Evolutionary conservation across 2,329 filamentous ascomycete species (phyloP), one percentile per base, ranked within the genome.

Genomic region (Grosmannia serpens): DNA sequence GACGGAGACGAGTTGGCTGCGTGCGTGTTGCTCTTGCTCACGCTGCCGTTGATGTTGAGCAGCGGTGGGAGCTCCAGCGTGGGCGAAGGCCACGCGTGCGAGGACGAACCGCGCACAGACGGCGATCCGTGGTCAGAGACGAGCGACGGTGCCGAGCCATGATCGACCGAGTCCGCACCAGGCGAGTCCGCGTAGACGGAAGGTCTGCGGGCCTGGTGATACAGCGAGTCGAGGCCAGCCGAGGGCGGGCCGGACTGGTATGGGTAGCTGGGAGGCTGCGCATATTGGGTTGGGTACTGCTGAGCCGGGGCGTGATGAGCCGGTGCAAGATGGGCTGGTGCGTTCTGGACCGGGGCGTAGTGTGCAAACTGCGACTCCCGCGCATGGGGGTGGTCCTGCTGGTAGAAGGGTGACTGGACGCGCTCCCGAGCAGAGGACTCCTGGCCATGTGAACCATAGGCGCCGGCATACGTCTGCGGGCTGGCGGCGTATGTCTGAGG

Each of bases 71-170:
- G 67, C 58, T 75, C 73, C 46, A 76, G 67, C 1, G 73, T 72
- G 13, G 59, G 59, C n/a, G 61, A 57, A 1, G 70, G 66, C 10
- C 71, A 69, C 58, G 66, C 56, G 64, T 47, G 70, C 68, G 55
- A 71, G 59, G 62, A 67, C 73, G 65, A 59, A 44, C 62, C 67
- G 67, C 73, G 66, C 20, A 83, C 81, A 13, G 84, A 86, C 33
- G 78, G 78, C 4, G 84, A 86, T 62, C 80, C 79, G 31, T 76
- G 75, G 68, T 94, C 89, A 0, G 88, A 90, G 55, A 88, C 77
- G 62, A 89, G 77, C 1, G 86, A 88, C 8, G 86, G 86, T 5
- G 84, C 82, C 33, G 77, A 75, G 31, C 31, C 49, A 10, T 54
- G 24, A 8, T 55, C 35, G 29, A 49, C 55, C n/a, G 44, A 50